Conservation (phyloP, 257 asterid species). For the Agastache rugosa region DNA sequence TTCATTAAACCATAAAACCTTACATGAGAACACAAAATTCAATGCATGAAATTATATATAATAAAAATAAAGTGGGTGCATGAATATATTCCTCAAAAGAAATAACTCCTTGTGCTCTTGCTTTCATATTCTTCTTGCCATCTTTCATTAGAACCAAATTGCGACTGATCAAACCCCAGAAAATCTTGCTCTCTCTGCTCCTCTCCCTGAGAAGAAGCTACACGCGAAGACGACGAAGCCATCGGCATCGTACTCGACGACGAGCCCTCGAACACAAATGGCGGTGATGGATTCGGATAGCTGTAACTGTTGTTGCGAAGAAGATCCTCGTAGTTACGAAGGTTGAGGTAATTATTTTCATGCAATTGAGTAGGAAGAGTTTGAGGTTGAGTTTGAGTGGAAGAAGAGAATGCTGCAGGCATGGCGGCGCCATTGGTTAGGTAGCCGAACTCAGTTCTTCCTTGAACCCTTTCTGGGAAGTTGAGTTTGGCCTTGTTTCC, state of each 20-base stretch:
- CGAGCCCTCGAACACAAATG: neutral
- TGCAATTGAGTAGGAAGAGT: slow-evolving; percentile 3
- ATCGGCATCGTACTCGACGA: neutral
- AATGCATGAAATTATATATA: neutral
- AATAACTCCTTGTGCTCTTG: slow-evolving; percentile 41
- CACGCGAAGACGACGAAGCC: neutral
- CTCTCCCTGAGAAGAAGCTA: slow-evolving; percentile 9
- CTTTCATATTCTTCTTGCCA: slow-evolving; percentile 49
- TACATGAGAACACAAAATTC: neutral
- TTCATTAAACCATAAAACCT: too few species aligned
- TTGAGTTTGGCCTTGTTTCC: slow-evolving; percentile 92
- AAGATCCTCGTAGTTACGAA: slow-evolving; percentile 46
- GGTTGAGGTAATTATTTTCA: slow-evolving; percentile 32
- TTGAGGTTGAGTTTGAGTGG: slow-evolving; percentile 8
- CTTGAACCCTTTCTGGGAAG: slow-evolving; percentile 85
- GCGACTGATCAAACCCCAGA: slow-evolving; percentile 45
- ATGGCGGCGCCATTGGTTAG: slow-evolving; percentile 20
- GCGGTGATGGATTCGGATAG: slow-evolving; percentile 21
- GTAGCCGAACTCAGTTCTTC: slow-evolving; percentile 41
- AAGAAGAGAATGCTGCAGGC: neutral
- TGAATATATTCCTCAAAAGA: neutral
- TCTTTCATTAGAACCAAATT: slow-evolving; percentile 39
- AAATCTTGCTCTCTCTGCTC: slow-evolving; percentile 39
- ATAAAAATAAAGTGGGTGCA: neutral
- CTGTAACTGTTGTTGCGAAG: slow-evolving; percentile 32